Conservation (phyloP, 2,329 filamentous ascomycete genomes). For the Tetracladium maxilliforme region DNA sequence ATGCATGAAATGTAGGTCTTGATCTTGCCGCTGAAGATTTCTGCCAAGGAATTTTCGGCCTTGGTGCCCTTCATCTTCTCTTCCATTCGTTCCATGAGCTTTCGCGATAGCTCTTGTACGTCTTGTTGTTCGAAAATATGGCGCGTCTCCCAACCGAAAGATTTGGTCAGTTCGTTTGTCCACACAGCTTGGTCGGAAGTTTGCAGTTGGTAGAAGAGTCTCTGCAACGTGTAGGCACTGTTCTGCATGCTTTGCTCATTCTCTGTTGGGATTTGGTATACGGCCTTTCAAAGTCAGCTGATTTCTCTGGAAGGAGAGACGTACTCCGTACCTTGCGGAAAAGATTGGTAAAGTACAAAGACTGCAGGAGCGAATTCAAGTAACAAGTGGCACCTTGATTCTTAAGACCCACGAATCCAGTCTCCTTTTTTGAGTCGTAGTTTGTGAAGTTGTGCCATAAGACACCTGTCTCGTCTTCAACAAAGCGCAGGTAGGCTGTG, state of each 20-base stretch:
- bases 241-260: slow-evolving; percentile 68
- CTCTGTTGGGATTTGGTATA: slow-evolving; percentile 93
- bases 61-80: slow-evolving; percentile 96
- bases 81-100: slow-evolving; percentile 94
- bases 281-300: slow-evolving; percentile 40
- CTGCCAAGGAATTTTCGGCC: slow-evolving; percentile 74
- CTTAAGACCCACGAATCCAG: slow-evolving; percentile 88
- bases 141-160: slow-evolving; percentile 94
- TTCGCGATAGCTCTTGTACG: slow-evolving; percentile 89
- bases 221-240: slow-evolving; percentile 85
- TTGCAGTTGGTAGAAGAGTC: slow-evolving; percentile 89
- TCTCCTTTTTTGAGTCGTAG: slow-evolving; percentile 99
- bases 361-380: slow-evolving; percentile 72
- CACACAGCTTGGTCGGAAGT: slow-evolving; percentile 72
- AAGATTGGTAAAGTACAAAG: slow-evolving; percentile 75
- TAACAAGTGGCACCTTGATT: slow-evolving; percentile 94
- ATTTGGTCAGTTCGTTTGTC: slow-evolving; percentile 86
- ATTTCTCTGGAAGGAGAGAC: slow-evolving; percentile 2
- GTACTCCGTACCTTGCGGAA: slow-evolving; percentile 63
- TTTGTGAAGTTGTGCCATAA: slow-evolving; percentile 85
- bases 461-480: slow-evolving; percentile 79
- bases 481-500: slow-evolving; percentile 67
- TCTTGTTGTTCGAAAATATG: slow-evolving; percentile 99
- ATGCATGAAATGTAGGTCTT: slow-evolving; percentile 99
- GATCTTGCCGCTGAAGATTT: slow-evolving; percentile 93